Base-by-base conservation (phyloP, 352 stramenopile species). In the Phytophthora colocasiae region DNA sequence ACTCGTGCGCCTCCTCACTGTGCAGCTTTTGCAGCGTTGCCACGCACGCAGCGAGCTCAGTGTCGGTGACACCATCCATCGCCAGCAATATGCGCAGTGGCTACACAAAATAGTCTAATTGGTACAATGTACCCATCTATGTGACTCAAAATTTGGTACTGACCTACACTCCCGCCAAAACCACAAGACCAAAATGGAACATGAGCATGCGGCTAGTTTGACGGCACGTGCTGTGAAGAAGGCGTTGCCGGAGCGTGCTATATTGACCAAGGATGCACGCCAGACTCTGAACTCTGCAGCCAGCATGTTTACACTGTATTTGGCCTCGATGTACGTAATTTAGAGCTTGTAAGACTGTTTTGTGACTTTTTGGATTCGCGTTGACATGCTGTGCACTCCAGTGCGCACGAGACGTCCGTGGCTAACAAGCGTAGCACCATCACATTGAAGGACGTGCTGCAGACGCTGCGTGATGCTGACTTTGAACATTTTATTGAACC, bases 231-330 rank as follows among this genome's bases (percentile, higher is more conserved):
- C 75, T 32, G 69, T 88, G 56, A 93, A 95, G 72, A 77, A 84
- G 68, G 64, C 72, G 57, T 75, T 95, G 24, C 82, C 83, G 2
- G 82, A 89, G 57, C 84, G 87, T 51, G 71, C 85, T 8, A 82
- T 87, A 49, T 47, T 93, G 47, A 87, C 83, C 6, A 86, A 80
- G 43, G 87, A 95, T 54, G 87, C 81, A 27, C 79, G 79, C 5
- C 60, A 76, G 43, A 91, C 81, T 29, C 54, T 95, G 14, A 93
- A 95, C 71, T 83, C 83, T 26, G 83, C 83, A 11, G 65, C 81
- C 26, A 92, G 75, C 66, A 83, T 95, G 65, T 95, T 95, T 59
- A 89, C 85, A 53, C 64, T 94, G 32, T 95, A 92, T 50, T 61
- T 93, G 41, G 78, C 81, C 38, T 77, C 87, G 9, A 66, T 88